Evolutionary conservation across 2,329 filamentous ascomycete species (phyloP).

Genomic region (Pyrenochaeta sp.): DNA sequence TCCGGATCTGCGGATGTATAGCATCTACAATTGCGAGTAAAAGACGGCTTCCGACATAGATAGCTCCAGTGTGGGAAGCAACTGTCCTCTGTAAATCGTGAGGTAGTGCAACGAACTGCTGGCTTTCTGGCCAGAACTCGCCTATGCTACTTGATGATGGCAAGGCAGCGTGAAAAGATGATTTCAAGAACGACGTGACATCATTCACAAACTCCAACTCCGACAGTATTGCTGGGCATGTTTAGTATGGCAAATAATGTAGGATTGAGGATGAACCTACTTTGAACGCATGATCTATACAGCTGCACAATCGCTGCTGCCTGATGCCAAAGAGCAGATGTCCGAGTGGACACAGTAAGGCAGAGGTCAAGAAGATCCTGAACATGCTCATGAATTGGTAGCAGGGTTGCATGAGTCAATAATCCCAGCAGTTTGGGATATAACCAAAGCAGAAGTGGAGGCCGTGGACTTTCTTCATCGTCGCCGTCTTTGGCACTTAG

Average conservation of each 20-base stretch:
- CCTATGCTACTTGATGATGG: constrained; percentile 52
- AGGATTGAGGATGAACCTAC: constrained; percentile 35
- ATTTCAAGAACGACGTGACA: constrained; percentile 8
- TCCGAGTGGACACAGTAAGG: constrained; percentile 47
- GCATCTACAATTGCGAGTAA: constrained; percentile 27
- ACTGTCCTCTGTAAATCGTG: constrained; percentile 49
- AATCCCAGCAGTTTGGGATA: constrained; percentile 62
- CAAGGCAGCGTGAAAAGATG: constrained; percentile 40
- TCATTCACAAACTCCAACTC: constrained; percentile 50
- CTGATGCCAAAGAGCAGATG: constrained; percentile 46
- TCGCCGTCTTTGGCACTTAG: constrained; percentile 44
- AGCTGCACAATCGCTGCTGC: constrained; percentile 45
- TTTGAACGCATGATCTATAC: constrained; percentile 52
- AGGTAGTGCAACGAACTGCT: constrained; percentile 52
- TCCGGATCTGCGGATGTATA: not conserved
- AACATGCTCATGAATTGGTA: constrained; percentile 51
- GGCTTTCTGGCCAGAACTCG: constrained; percentile 50
- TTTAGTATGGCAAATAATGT: constrained; percentile 5
- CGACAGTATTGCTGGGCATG: constrained; percentile 54
- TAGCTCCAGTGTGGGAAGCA: constrained; percentile 32
- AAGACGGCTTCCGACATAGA: constrained; percentile 38
- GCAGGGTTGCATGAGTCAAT: constrained; percentile 52
- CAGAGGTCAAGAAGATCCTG: constrained; percentile 48
- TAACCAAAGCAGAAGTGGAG: constrained; percentile 64
- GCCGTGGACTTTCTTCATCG: constrained; percentile 43